phyloP scores from a whole-genome alignment of 345 rosid species.

The Camelina laxa region DNA sequence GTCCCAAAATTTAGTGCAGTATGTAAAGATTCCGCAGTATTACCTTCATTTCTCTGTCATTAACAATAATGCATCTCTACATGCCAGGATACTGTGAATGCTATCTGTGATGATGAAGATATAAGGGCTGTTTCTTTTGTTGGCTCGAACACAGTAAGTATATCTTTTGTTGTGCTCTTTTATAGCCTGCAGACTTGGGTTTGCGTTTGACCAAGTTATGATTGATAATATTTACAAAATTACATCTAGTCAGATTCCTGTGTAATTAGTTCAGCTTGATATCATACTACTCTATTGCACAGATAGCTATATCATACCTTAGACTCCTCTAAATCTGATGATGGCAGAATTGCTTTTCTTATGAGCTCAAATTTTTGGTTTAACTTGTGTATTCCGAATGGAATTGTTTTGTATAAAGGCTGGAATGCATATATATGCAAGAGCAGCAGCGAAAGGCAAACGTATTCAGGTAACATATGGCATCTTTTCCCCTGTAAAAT shows the following conservation, averaged over 20 bases:
- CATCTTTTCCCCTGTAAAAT: conserved; percentile 2
- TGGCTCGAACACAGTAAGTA: conserved; percentile 90
- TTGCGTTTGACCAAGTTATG: neutral
- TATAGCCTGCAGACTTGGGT: conserved; percentile 3
- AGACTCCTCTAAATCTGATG: neutral
- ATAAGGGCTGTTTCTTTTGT: conserved; percentile 94
- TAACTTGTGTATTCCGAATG: conserved; percentile 7
- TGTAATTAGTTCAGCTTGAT: neutral
- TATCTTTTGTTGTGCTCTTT: conserved; percentile 7
- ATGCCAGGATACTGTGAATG: conserved; percentile 84
- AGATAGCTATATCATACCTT: neutral
- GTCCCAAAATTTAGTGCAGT: neutral
- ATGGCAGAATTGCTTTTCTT: neutral
- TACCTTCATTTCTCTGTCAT: neutral
- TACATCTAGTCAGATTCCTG: neutral
- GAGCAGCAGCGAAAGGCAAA: conserved; percentile 92
- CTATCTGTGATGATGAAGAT: conserved; percentile 85
- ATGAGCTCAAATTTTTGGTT: neutral
- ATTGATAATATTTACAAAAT: neutral
- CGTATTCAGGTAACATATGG: conserved; percentile 79
- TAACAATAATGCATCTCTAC: conserved; percentile 11
- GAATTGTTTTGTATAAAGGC: conserved; percentile 57
- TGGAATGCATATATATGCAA: conserved; percentile 93
- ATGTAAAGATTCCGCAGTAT: neutral
- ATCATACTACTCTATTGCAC: neutral